Base-by-base conservation (phyloP, 1,284 basidiomycete genomes). In the Gomphus sp. region DNA sequence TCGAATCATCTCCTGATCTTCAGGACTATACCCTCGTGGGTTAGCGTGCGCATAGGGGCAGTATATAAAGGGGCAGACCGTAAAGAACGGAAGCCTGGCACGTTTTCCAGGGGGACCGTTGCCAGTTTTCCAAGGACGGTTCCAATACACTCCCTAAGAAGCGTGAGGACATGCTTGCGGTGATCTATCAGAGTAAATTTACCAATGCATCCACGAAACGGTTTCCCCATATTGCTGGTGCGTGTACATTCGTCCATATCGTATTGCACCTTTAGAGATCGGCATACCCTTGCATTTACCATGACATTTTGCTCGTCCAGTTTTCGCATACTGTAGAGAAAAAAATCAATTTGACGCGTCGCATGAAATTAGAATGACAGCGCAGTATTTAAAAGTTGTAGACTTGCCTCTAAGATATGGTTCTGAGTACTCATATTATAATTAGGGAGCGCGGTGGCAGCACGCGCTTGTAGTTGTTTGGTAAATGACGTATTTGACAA, bases 201-300 rank as follows among this genome's bases (percentile, higher is more conserved):
- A 87, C 87, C 88, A 89, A 65, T 90, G 87, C 44, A 80, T 73
- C 87, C 87, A 89, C 67, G 83, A 76, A 2, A 89, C 78, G 0
- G 75, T 78, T 67, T 87, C 83, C 52, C 82, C 80, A 58, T 75
- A 81, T 51, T 76, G 69, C n/a, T 67, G 72, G 10, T 66, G 65
- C 4, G 67, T 69, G 2, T 22, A 76, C 74, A 53, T 43, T 9
- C 73, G 69, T 0, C 87, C 87, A 63, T 89, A 89, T 25, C 88
- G 74, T 61, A 90, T 70, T 12, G 73, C 75, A 2, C 83, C 85
- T 12, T 76, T 68, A 18, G 74, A 71, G 45, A 90, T 79, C 1
- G 66, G 56, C 0, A 78, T 71, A 25, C 80, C 82, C 39, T 77
- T 77, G 70, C 87, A 89, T 7, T 82, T 80, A 2, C 82, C 84